Conservation (phyloP, 176 grass and related monocot species). For the Eleusine indica region DNA sequence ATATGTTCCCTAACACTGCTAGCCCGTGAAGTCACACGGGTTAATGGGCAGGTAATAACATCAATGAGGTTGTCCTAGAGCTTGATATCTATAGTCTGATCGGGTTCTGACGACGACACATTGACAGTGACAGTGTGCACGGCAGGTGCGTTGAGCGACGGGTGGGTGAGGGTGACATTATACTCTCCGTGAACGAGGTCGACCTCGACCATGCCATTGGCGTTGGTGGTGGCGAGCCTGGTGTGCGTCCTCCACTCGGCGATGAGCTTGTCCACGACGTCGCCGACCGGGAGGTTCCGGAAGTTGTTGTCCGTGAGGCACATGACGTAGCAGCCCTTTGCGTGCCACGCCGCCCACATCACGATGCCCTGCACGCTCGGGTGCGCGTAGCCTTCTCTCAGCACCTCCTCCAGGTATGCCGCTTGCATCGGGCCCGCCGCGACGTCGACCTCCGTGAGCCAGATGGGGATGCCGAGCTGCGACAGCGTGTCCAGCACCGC, state of each 20-base stretch:
- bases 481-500: slow-evolving; percentile 59
- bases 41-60: too few relatives aligned
- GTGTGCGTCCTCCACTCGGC: slow-evolving; percentile 54
- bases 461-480: slow-evolving; percentile 55
- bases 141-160: slow-evolving; percentile 11
- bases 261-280: slow-evolving; percentile 73
- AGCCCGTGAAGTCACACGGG: too few relatives aligned
- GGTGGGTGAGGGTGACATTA: slow-evolving; percentile 48
- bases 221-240: slow-evolving; percentile 29
- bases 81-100: slow-evolving; percentile 1
- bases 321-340: slow-evolving; percentile 58
- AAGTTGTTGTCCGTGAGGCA: slow-evolving; percentile 71
- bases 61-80: too few relatives aligned
- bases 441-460: slow-evolving; percentile 83
- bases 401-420: slow-evolving; percentile 58
- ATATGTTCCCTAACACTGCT: too few relatives aligned
- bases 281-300: slow-evolving; percentile 60
- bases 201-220: slow-evolving; percentile 39
- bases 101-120: not conserved
- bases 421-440: slow-evolving; percentile 34
- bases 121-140: slow-evolving; percentile 15
- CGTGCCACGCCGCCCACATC: slow-evolving; percentile 71
- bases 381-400: slow-evolving; percentile 73
- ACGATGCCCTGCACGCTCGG: slow-evolving; percentile 70
- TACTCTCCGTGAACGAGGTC: slow-evolving; percentile 64